Evolutionary conservation across 1,139 yeast genomes (phyloP), one percentile per base, ranked within the genome.

Genomic region (Hanseniaspora gamundiae): DNA sequence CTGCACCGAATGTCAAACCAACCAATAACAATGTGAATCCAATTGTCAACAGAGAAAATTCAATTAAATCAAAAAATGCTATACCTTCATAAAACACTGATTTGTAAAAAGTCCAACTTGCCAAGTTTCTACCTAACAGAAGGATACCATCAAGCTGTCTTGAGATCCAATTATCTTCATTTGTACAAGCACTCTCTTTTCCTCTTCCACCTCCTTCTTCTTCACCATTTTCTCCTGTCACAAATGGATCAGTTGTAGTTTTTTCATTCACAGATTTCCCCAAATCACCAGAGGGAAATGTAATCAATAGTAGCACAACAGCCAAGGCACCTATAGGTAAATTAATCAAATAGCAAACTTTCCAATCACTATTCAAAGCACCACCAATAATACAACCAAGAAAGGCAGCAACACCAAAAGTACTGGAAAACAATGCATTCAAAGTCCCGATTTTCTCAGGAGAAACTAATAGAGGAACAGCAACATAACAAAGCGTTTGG

Each of bases 271-370:
- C n/a, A n/a, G n/a, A n/a, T 24, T 24, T 24, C 6, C 26, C 26
- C 26, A 24, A 24, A 16, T 33, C 36, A 33, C 13, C 65, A 60
- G 76, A 78, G 16, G 72, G 67, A 33, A 40, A 68, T 52, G 7
- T 66, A 46, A 42, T 80, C 64, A 22, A 71, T 56, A 0, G 61
- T 56, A 20, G 30, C 7, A 40, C 6, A 7, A 71, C 60, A 0
- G 81, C 78, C 2, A 70, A 49, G 0, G 80, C 86, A 16, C 84
- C 83, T 42, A 80, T 63, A 4, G 88, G 86, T 47, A 82, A 60
- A 56, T 80, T 81, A 53, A 82, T 69, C 59, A 76, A 82, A 58
- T 81, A 82, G 52, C 85, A 77, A 87, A 88, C 81, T 57, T 91
- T 69, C 91, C 91, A 82, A n/a, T 76, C 65, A 2, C 74, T 77